Conservation (phyloP, 495 filamentous ascomycete genomes). For the Talaromyces trachyspermus region DNA sequence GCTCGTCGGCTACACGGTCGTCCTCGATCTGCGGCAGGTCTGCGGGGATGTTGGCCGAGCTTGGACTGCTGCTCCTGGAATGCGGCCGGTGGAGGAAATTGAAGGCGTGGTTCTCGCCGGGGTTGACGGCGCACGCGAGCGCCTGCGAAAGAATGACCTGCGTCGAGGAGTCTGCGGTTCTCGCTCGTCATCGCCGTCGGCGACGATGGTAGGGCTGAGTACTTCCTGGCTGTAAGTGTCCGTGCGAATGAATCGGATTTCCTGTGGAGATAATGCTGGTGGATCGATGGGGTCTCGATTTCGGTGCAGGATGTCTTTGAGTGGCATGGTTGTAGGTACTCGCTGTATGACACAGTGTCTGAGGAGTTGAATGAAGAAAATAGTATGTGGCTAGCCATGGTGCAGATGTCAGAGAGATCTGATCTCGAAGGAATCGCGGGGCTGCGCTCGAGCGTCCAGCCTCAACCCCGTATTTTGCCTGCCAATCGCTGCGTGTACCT, state of each 20-base stretch:
- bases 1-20: slow-evolving; percentile 38
- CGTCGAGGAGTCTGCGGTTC: slow-evolving; percentile 33
- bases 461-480: too few species aligned
- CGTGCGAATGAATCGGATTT: slow-evolving; percentile 77
- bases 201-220: slow-evolving; percentile 56
- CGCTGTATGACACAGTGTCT: not conserved
- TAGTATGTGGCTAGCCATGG: too few species aligned
- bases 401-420: too few species aligned
- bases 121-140: slow-evolving; percentile 33
- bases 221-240: slow-evolving; percentile 75
- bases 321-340: slow-evolving; percentile 48
- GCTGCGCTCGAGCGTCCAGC: too few species aligned
- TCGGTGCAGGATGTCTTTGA: slow-evolving; percentile 69
- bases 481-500: too few species aligned
- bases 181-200: slow-evolving; percentile 27
- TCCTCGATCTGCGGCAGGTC: slow-evolving; percentile 67
- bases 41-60: slow-evolving; percentile 65
- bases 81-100: slow-evolving; percentile 58
- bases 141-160: slow-evolving; percentile 43
- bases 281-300: slow-evolving; percentile 15
- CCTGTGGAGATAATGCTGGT: slow-evolving; percentile 36
- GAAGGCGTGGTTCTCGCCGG: slow-evolving; percentile 50
- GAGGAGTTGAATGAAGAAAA: not conserved
- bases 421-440: too few species aligned
- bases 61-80: slow-evolving; percentile 41